Evolutionary conservation across 306 rosid genomes (phyloP).

Genomic region (Rosa multiflora): DNA sequence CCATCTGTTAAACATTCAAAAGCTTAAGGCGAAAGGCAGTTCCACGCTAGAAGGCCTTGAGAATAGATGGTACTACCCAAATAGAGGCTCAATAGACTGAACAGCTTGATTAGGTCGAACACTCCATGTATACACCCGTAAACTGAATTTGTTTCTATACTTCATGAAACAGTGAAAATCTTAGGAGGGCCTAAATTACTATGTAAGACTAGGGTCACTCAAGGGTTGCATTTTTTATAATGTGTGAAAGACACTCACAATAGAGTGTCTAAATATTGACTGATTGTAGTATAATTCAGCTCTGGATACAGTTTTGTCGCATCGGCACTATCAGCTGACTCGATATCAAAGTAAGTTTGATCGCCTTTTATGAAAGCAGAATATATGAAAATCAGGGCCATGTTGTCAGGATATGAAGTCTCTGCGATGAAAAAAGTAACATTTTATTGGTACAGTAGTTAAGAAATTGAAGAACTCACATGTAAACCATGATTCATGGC

Average conservation of each 20-base stretch:
- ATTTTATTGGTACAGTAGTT: not conserved
- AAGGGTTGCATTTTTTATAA: not conserved
- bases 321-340: conserved; percentile 50
- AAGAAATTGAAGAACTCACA: not conserved
- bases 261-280: conserved; percentile 56
- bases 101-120: not conserved
- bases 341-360: conserved; percentile 69
- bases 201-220: not conserved
- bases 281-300: conserved; percentile 56
- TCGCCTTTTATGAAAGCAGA: conserved; percentile 86
- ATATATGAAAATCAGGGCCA: conserved; percentile 55
- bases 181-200: not conserved
- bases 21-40: not conserved
- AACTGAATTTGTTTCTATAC: not conserved
- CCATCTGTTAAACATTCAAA: not conserved
- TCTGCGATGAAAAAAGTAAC: conserved; percentile 42
- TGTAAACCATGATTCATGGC: not conserved
- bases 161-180: not conserved
- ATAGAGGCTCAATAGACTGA: not conserved
- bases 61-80: not conserved
- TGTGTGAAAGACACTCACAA: conserved; percentile 20
- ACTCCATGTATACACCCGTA: not conserved
- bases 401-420: conserved; percentile 63
- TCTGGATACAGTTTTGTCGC: conserved; percentile 68
- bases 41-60: not conserved